Conservation (phyloP, 208 protist genomes). For the Naegleria fowleri region DNA sequence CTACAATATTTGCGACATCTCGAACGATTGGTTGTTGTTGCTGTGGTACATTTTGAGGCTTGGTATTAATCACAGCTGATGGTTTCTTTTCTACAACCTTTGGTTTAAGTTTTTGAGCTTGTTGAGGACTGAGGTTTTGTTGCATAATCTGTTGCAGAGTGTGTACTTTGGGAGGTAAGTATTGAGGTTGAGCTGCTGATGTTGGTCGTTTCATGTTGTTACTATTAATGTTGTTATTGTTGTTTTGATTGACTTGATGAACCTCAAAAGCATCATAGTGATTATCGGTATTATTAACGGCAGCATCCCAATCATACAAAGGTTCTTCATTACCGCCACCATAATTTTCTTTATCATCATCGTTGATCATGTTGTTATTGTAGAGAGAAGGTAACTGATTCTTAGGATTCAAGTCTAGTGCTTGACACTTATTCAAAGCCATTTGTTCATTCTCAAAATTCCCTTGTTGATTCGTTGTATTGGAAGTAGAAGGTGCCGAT, state of each 20-base stretch:
- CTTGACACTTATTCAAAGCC: not conserved
- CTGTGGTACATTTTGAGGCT: not conserved
- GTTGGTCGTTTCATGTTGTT: not conserved
- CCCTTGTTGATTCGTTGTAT: not conserved
- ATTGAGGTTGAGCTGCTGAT: not conserved
- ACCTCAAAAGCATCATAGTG: slow-evolving; percentile 7
- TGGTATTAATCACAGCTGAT: not conserved
- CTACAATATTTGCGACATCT: not conserved
- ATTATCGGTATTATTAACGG: not conserved
- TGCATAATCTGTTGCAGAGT: not conserved
- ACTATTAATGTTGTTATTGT: not conserved
- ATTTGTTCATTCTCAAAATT: not conserved
- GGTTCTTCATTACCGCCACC: not conserved
- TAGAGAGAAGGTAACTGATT: not conserved
- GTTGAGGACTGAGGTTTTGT: not conserved
- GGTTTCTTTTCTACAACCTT: not conserved
- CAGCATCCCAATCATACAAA: slow-evolving; percentile 13
- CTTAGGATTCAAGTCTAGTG: not conserved
- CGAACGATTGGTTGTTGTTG: not conserved
- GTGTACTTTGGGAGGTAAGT: not conserved
- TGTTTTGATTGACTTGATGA: not conserved
- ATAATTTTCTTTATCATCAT: slow-evolving; percentile 18
- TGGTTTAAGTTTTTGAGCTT: not conserved
- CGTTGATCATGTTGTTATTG: not conserved
- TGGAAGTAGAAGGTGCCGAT: no score